Evolutionary conservation across 441 rosid genomes (phyloP), one percentile per base, ranked within the genome.

Genomic region (Euphorbia schlechtendalii): DNA sequence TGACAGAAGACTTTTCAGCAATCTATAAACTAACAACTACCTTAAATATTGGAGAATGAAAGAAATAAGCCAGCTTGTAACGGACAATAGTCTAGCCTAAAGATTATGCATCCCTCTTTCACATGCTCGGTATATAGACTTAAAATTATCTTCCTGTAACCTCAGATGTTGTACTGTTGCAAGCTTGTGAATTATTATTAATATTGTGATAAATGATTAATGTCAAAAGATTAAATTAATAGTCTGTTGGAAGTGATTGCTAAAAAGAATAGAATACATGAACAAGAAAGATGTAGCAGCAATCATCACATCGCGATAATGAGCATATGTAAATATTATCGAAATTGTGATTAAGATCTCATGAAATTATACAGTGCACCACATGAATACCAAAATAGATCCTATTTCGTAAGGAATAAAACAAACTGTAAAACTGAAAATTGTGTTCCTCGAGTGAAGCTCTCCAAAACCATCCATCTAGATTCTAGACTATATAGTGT

Each of bases 331-430:
- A 8, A 25, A 24, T 54, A 9, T 25, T 15, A 56, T 18, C n/a
- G 36, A 55, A 13, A 28, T 56, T 28, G 20, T 56, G 41, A 28
- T 32, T 56, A 36, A n/a, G 27, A 20, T 58, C 36, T 34, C 13
- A 32, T 38, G 36, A 30, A 61, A n/a, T n/a, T 24, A 43, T 3
- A 62, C 7, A 28, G 15, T 48, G 20, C 18, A n/a, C 41, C 56
- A 62, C 27, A 18, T 51, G 12, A 24, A 27, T 9, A n/a, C 4
- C 36, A 1, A 27, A 27, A 4, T 4, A 28, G 12, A 20, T 46
- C 43, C 56, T 48, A 25, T 11, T 54, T 63, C 45, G 28, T 32
- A 63, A 13, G 55, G 45, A 25, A 17, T 45, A 22, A 57, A 57
- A 27, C 63, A 28, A 66, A 34, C 63, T 4, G 20, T 12, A 7